Base-by-base conservation (phyloP, 2,329 filamentous ascomycete species). In the Macrophomina phaseolina region DNA sequence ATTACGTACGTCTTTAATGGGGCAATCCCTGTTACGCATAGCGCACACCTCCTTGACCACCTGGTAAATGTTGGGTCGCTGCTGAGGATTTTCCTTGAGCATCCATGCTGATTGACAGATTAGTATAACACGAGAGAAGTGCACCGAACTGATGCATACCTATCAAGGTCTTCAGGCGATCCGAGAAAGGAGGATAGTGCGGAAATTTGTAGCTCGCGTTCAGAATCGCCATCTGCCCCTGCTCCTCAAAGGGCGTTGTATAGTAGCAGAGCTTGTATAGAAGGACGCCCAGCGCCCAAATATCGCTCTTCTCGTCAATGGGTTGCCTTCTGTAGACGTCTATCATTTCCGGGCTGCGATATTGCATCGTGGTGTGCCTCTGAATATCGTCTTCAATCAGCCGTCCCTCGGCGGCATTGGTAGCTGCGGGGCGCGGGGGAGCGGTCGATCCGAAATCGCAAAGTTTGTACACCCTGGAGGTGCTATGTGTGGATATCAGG, bases 241-340 rank as follows among this genome's bases (percentile, higher is more conserved):
- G 93, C 70, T 98, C 94, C 80, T 99, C 95, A 74, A 99, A 99
- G 0, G 95, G 95, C 5, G 95, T 99, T 1, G 95, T 99, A 80
- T 99, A 99, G 80, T 98, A 99, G 83, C 95, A 99, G 69, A 99
- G 85, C 83, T 99, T 99, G 84, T 99, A 99, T 65, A 99, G 81
- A 67, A 99, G 82, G 49, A 99, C 95, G 5, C 95, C 95, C 68
- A 99, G 81, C 0, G 95, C 95, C 95, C 94, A 99, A 36, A 99
- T 97, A 78, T 99, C 95, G 58, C 94, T 96, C 82, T 99, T 99
- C 81, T 99, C 95, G 76, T 99, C 93, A 75, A 99, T 97, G 0
- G 95, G 93, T 73, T 94, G 92, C 79, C 96, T 97, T 69, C 94
- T 87, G 81, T 97, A 99, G 30, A 99, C 95, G 75, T 99, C 95